Conservation (phyloP, 164 flowering plant genomes). For the Malania oleifera region DNA sequence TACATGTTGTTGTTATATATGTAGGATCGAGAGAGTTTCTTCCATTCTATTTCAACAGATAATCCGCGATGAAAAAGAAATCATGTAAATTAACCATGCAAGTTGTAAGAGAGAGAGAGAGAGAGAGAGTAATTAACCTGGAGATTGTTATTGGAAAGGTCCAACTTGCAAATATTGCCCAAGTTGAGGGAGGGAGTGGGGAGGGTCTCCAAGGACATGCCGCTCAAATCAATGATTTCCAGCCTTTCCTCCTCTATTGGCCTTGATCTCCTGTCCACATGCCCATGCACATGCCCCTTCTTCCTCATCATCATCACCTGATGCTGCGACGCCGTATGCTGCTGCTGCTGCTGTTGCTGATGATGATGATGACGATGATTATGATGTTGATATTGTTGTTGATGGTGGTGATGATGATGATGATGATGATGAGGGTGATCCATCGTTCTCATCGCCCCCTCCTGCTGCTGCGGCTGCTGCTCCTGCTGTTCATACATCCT, state of each 20-base stretch:
- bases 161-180: conserved; percentile 51
- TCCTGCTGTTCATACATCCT: conserved; percentile 24
- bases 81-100: too few relatives aligned
- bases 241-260: conserved; percentile 25
- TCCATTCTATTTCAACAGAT: too few relatives aligned
- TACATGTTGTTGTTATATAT: too few relatives aligned
- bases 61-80: too few relatives aligned
- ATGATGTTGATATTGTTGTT: too few relatives aligned
- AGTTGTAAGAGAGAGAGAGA: not conserved
- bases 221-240: conserved; percentile 64
- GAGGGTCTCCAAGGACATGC: conserved; percentile 50
- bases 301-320: conserved; percentile 8
- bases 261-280: conserved; percentile 4
- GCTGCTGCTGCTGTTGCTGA: too few relatives aligned
- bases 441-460: conserved; percentile 11
- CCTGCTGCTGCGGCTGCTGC: conserved; percentile 4
- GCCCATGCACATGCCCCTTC: not conserved
- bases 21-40: too few relatives aligned
- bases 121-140: conserved; percentile 32
- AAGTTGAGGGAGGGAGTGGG: conserved; percentile 59
- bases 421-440: too few relatives aligned
- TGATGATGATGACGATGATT: too few relatives aligned
- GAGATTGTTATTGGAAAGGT: conserved; percentile 78
- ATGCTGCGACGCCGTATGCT: not conserved
- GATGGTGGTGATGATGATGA: too few relatives aligned